A percentile compares a stretch with the other conserved stretches of the same genome.
Conservation (phyloP, 2,329 filamentous ascomycete species). For the Decorospora gaudefroyi region DNA sequence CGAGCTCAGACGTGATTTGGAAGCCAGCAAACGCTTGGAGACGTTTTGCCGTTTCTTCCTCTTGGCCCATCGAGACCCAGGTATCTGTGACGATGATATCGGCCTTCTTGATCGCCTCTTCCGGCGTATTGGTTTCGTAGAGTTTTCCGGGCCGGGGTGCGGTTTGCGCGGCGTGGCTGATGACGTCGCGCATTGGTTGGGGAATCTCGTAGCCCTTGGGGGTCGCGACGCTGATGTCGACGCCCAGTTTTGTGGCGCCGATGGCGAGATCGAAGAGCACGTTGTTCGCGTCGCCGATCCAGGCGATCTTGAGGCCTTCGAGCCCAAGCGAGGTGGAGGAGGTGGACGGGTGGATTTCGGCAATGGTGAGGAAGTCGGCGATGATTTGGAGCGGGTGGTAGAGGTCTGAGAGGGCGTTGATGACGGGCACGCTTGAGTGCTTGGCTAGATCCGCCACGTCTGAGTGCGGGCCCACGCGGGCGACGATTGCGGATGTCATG, state of each 20-base stretch:
- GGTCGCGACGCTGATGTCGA: constrained; percentile 84
- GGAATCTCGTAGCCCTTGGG: constrained; percentile 85
- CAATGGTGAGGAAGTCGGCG: constrained; percentile 89
- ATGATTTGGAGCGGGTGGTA: constrained; percentile 95
- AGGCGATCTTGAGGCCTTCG: constrained; percentile 86
- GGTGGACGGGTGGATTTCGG: constrained; percentile 70
- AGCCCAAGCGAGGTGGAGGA: constrained; percentile 64
- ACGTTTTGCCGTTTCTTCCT: constrained; percentile 77
- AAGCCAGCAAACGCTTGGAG: constrained; percentile 84
- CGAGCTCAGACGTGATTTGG: constrained; percentile 86
- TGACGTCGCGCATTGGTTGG: constrained; percentile 70
- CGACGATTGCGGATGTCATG: constrained; percentile 55
- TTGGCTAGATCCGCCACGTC: constrained; percentile 56
- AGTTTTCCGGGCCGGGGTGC: constrained; percentile 67
- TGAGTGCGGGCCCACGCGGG: constrained; percentile 58
- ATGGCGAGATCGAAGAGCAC: constrained; percentile 93
- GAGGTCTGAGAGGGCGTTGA: constrained; percentile 73
- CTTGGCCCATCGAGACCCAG: constrained; percentile 98
- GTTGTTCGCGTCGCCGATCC: constrained; percentile 97
- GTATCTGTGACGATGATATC: constrained; percentile 95
- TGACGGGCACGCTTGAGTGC: constrained; percentile 55
- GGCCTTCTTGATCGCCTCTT: constrained; percentile 82
- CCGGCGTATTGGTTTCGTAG: constrained; percentile 75
- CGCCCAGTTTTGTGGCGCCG: constrained; percentile 81
- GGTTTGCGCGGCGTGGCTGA: constrained; percentile 64